phyloP scores from a whole-genome alignment of 2,329 filamentous ascomycete genomes.

The Paecilomyces sp. region DNA sequence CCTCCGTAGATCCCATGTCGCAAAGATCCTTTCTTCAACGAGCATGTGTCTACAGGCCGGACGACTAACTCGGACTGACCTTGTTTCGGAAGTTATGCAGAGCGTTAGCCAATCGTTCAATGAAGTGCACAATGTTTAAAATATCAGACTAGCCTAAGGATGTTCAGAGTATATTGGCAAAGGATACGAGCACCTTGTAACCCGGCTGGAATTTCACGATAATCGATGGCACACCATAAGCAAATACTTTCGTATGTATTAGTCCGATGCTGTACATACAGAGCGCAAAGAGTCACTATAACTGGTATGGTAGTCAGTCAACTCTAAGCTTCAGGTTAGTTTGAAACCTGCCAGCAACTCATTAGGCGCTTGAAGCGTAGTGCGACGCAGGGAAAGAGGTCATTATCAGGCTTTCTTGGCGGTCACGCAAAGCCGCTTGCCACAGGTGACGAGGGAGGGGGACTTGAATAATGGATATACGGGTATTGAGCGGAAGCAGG shows the following conservation, averaged over 20 bases:
- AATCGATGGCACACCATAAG: neutral
- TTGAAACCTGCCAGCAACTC: neutral
- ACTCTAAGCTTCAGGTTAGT: neutral
- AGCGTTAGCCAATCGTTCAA: neutral
- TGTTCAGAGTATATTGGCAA: neutral
- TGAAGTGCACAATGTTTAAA: neutral
- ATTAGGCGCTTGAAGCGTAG: neutral
- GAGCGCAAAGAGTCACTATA: neutral
- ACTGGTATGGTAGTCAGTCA: neutral
- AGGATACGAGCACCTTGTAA: neutral
- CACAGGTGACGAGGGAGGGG: neutral
- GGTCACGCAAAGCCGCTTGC: neutral
- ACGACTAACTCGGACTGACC: too few relatives aligned
- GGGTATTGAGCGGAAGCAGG: neutral
- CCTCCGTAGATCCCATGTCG: neutral
- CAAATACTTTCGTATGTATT: neutral
- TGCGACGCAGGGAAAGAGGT: neutral
- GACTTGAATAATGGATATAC: neutral
- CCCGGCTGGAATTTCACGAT: neutral
- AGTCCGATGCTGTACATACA: neutral
- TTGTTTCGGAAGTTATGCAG: neutral
- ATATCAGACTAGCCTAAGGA: neutral
- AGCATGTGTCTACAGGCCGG: neutral
- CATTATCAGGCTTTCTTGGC: neutral
- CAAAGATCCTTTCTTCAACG: neutral